Evolutionary conservation across 2,329 filamentous ascomycete genomes (phyloP).

Genomic region (Lizonia empirigonia): DNA sequence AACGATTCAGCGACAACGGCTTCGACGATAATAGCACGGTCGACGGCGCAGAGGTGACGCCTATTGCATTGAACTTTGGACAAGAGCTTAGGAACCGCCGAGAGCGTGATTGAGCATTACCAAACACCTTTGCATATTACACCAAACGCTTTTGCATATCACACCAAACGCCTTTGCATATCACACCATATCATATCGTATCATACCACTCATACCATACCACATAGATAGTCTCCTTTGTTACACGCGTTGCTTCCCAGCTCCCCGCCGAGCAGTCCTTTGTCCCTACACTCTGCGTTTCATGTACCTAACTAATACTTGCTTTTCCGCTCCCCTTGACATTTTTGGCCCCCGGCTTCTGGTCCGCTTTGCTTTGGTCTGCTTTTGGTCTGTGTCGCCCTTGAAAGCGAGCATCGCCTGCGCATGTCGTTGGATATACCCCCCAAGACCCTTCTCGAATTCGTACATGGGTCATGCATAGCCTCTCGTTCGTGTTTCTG

Average conservation of each 20-base stretch:
- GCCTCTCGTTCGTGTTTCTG: slow-evolving; percentile 19
- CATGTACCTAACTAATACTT: slow-evolving; percentile 29
- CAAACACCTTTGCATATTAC: neutral
- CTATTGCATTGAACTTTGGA: slow-evolving; percentile 43
- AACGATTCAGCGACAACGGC: slow-evolving; percentile 53
- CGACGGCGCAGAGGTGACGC: slow-evolving; percentile 47
- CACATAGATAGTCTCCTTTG: slow-evolving; percentile 11
- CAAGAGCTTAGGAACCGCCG: slow-evolving; percentile 28
- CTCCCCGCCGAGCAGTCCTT: no score
- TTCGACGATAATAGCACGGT: slow-evolving; percentile 59
- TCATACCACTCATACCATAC: slow-evolving; percentile 5
- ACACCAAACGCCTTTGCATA: slow-evolving; percentile 15
- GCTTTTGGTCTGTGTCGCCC: slow-evolving; percentile 8
- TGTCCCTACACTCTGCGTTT: slow-evolving; percentile 8
- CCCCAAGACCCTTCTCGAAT: slow-evolving; percentile 27
- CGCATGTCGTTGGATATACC: slow-evolving; percentile 34
- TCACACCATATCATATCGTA: neutral
- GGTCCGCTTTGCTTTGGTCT: no score
- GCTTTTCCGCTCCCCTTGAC: slow-evolving; percentile 3
- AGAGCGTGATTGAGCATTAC: slow-evolving; percentile 9
- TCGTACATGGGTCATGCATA: no score
- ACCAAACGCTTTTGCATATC: neutral
- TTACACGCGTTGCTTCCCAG: slow-evolving; percentile 12
- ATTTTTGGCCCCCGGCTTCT: slow-evolving; percentile 5
- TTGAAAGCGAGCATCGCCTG: slow-evolving; percentile 19